A percentile compares a stretch with the other conserved stretches of the same genome.
These are phyloP conservation scores for Brassica nigra DNA, from an alignment of 345 rosid species.

Conservation along the genomic window DNA sequence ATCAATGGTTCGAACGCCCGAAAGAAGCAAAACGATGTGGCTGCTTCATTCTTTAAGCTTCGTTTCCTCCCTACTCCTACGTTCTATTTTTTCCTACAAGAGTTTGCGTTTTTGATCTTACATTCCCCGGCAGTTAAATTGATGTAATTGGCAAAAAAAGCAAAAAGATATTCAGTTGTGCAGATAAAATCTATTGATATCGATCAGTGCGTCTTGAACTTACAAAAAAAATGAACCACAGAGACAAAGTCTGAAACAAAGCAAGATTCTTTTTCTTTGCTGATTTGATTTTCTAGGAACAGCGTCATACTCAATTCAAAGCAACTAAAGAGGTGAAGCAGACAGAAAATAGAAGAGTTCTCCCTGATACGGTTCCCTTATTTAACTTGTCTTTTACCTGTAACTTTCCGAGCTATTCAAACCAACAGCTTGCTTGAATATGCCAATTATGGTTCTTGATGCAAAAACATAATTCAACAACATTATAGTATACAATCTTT, in stretches of 20 bases:
- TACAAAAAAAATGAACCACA: neutral
- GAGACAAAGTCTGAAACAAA: neutral
- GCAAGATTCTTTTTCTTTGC: neutral
- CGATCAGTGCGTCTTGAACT: neutral
- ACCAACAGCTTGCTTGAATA: neutral
- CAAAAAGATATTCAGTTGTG: slow-evolving; percentile 35
- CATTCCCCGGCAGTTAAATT: slow-evolving; percentile 16
- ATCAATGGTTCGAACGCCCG: slow-evolving; percentile 86
- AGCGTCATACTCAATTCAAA: neutral
- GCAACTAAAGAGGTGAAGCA: no score
- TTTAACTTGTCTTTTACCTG: neutral
- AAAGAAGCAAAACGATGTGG: slow-evolving; percentile 64
- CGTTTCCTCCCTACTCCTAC: neutral
- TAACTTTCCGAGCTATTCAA: neutral
- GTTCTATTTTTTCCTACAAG: slow-evolving; percentile 6
- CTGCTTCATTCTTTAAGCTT: slow-evolving; percentile 66
- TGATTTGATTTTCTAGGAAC: neutral
- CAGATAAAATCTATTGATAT: slow-evolving; percentile 34
- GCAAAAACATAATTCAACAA: neutral
- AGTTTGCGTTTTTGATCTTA: slow-evolving; percentile 28
- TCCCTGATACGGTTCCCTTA: neutral
- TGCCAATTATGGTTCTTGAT: neutral
- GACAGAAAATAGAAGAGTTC: neutral
- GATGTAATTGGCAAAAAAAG: slow-evolving; percentile 28
- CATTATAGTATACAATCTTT: neutral